Percentiles rank a stretch among this genome's conserved stretches.
Evolutionary conservation across 2,329 filamentous ascomycete species (phyloP).

Genomic region (Cladosporium sp.): DNA sequence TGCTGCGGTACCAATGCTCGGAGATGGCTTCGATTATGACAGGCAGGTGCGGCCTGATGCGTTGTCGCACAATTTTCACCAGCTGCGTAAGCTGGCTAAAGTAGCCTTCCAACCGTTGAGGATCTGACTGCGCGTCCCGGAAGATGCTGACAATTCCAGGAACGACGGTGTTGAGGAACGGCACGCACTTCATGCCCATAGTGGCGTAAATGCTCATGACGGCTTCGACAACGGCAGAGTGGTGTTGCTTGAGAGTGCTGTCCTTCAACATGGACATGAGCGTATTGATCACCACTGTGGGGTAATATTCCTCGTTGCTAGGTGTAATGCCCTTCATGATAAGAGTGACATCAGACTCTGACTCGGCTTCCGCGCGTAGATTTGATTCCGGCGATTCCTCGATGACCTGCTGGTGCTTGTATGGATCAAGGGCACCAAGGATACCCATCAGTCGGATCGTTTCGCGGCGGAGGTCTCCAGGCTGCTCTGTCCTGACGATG

Average conservation of each 20-base stretch:
- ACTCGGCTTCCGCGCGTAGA: slow-evolving; percentile 58
- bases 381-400: slow-evolving; percentile 81
- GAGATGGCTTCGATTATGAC: slow-evolving; percentile 80
- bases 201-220: slow-evolving; percentile 99
- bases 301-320: slow-evolving; percentile 97
- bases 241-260: slow-evolving; percentile 79
- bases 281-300: slow-evolving; percentile 94
- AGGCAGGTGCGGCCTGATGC: slow-evolving; percentile 84
- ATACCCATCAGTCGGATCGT: slow-evolving; percentile 97
- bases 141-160: slow-evolving; percentile 91
- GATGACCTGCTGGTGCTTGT: slow-evolving; percentile 91
- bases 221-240: slow-evolving; percentile 89
- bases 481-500: slow-evolving; percentile 88
- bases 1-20: slow-evolving; percentile 80
- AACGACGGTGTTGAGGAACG: slow-evolving; percentile 88
- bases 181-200: slow-evolving; percentile 88
- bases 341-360: slow-evolving; percentile 84
- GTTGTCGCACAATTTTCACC: slow-evolving; percentile 91
- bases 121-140: slow-evolving; percentile 66
- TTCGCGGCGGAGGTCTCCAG: slow-evolving; percentile 78
- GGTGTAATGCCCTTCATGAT: slow-evolving; percentile 98
- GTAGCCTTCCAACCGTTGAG: slow-evolving; percentile 71
- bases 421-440: slow-evolving; percentile 87
- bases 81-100: slow-evolving; percentile 94
- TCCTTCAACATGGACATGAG: slow-evolving; percentile 89